A percentile compares a stretch with the other conserved stretches of the same genome.
These are phyloP conservation scores for Macrophomina phaseolina DNA, from an alignment of 2,329 filamentous ascomycete species.

Conservation along the genomic window DNA sequence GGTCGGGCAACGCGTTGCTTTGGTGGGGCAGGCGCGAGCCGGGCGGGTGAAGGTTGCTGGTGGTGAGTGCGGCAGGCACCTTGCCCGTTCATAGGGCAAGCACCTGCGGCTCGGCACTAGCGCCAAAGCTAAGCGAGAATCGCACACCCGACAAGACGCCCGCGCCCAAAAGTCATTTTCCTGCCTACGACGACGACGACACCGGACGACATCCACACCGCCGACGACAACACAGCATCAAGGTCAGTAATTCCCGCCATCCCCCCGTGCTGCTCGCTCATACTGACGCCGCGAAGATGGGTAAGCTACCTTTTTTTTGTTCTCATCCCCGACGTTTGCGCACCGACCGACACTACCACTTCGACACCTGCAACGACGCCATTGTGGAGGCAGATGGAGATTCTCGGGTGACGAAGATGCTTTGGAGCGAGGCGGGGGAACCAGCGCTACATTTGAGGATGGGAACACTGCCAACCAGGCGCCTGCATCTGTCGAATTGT, in stretches of 20 bases:
- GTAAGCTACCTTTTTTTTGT: constrained; percentile 28
- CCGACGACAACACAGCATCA: constrained; percentile 29
- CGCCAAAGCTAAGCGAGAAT: constrained; percentile 26
- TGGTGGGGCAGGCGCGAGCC: constrained; percentile 10
- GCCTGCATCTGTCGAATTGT: not conserved
- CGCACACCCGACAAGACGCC: constrained; percentile 23
- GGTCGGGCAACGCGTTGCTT: constrained; percentile 9
- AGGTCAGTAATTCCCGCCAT: constrained; percentile 22
- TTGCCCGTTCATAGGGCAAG: not conserved
- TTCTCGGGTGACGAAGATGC: not conserved
- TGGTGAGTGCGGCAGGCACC: not conserved
- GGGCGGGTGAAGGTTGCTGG: not conserved
- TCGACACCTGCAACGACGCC: constrained; percentile 17
- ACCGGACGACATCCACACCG: constrained; percentile 27
- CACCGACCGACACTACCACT: constrained; percentile 9
- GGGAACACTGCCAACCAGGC: not conserved
- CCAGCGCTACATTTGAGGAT: not conserved
- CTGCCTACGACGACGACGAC: constrained; percentile 29
- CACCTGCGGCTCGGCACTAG: constrained; percentile 25
- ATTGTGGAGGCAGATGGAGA: constrained; percentile 4
- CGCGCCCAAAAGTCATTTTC: constrained; percentile 37
- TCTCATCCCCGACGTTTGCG: constrained; percentile 2
- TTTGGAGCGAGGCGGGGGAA: not conserved
- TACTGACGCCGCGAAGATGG: constrained; percentile 30
- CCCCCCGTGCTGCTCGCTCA: not conserved